Evolutionary conservation across 1,284 basidiomycete genomes (phyloP), one percentile per base, ranked within the genome.

Genomic region (Leccinum pallidistipes): DNA sequence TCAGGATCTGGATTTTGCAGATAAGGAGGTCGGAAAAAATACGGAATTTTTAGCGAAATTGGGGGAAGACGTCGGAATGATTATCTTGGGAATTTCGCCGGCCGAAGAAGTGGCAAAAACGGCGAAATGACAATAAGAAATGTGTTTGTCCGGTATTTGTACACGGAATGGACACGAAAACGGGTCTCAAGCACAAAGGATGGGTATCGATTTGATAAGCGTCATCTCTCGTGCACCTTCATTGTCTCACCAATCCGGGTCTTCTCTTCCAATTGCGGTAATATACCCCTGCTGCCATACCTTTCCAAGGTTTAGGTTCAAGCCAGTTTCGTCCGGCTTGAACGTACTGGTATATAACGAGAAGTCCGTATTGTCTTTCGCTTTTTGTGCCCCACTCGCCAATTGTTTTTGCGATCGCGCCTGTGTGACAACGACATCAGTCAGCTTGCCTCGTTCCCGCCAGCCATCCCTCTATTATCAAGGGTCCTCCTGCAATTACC

Each of bases 311-410:
- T 67, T 75, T 71, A 74, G 27, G 74, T 75, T 75, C 66, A 49
- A 54, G 63, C 65, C 67, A 66, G 58, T 70, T 65, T 66, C 64
- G 57, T 59, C 21, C 24, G 53, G 38, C 60, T 65, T 67, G 68
- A 67, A 65, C 70, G 67, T 62, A 68, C 71, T 66, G 71, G 79
- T 88, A 88, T 88, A 88, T 85, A 87, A 81, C 80, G 76, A 76
- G 76, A 76, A 70, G 70, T 68, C 56, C 75, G 81, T 83, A 83
- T 83, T 87, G 85, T 87, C 77, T 69, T 80, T 77, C 77, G 74
- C 71, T 78, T 81, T 81, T 80, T 78, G 82, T 83, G 81, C 80
- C 82, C 82, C 83, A 78, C 80, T 77, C 76, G 77, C 78, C 81
- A 85, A 86, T 87, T 86, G 85, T 87, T 83, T 75, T 78, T 67